phyloP scores from a whole-genome alignment of 1,139 yeast species.

The Kluyveromyces sp. region DNA sequence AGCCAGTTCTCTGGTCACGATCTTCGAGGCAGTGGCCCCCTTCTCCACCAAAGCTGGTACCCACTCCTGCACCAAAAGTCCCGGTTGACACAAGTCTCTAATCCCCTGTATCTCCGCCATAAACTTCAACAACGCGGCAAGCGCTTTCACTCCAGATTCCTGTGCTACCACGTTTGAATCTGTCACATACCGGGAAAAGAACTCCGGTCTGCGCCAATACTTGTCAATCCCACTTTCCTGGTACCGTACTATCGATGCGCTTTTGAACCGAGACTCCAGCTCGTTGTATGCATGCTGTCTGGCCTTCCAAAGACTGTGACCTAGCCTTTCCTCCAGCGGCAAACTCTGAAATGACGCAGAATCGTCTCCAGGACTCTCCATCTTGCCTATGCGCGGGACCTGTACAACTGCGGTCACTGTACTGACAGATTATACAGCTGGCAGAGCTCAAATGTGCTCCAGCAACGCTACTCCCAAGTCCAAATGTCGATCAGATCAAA shows the following conservation, averaged over 20 bases:
- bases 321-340: conserved; percentile 59
- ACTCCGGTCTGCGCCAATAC: conserved; percentile 46
- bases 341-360: conserved; percentile 51
- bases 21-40: conserved; percentile 68
- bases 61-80: conserved; percentile 39
- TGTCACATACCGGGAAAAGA: conserved; percentile 50
- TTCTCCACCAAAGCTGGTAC: conserved; percentile 60
- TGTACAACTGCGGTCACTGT: not conserved
- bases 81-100: conserved; percentile 37
- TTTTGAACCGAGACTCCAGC: conserved; percentile 45
- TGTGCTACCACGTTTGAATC: conserved; percentile 92
- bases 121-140: conserved; percentile 50
- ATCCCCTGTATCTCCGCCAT: conserved; percentile 32
- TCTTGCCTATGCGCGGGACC: conserved; percentile 7
- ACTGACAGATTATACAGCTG: too few relatives aligned
- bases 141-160: conserved; percentile 63
- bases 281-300: conserved; percentile 77
- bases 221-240: conserved; percentile 43
- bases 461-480: too few relatives aligned
- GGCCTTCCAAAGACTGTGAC: conserved; percentile 82
- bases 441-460: too few relatives aligned
- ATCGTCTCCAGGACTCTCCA: conserved; percentile 34
- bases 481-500: too few relatives aligned
- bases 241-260: conserved; percentile 33
- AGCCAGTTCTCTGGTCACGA: conserved; percentile 64